Percentiles rank a stretch among this genome's conserved stretches.
Conservation (phyloP, 108 stramenopile species). For the Nannochloropsis oceanica region DNA sequence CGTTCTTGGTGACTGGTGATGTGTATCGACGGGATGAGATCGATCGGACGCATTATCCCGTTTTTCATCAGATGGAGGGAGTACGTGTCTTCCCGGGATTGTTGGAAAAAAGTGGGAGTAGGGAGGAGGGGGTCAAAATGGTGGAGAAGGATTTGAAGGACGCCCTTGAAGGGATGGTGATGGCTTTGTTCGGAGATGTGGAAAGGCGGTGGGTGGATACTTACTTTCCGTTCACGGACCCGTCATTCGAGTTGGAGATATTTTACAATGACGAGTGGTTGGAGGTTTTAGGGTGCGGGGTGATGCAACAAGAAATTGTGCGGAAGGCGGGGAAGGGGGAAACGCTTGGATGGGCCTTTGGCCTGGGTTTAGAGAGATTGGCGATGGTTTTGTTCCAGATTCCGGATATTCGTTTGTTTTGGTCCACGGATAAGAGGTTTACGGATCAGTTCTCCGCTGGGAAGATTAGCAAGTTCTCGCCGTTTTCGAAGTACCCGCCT, state of each 20-base stretch:
- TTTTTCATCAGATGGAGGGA: constrained; percentile 94
- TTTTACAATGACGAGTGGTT: constrained; percentile 78
- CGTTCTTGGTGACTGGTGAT: constrained; percentile 73
- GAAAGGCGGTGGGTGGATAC: constrained; percentile 56
- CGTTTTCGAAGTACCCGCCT: constrained; percentile 86
- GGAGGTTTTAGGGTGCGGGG: constrained; percentile 89
- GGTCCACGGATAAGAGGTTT: constrained; percentile 72
- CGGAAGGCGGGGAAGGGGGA: constrained; percentile 45
- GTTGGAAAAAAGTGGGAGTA: constrained; percentile 26
- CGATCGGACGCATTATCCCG: constrained; percentile 81
- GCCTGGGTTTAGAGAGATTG: constrained; percentile 84
- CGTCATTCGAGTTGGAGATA: constrained; percentile 82
- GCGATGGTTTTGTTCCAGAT: constrained; percentile 90
- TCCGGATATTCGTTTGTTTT: constrained; percentile 85
- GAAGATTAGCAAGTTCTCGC: constrained; percentile 56
- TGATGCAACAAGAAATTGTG: constrained; percentile 68
- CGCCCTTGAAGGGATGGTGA: constrained; percentile 59
- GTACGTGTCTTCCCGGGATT: constrained; percentile 52
- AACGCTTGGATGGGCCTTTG: constrained; percentile 75
- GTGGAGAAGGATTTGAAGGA: constrained; percentile 47
- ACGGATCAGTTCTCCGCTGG: constrained; percentile 59
- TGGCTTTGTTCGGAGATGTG: constrained; percentile 63
- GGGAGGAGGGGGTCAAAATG: constrained; percentile 12
- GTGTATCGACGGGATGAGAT: constrained; percentile 90
- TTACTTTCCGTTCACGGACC: constrained; percentile 91